phyloP scores from a whole-genome alignment of 768 basidiomycete genomes.

The Podaxis sp. region DNA sequence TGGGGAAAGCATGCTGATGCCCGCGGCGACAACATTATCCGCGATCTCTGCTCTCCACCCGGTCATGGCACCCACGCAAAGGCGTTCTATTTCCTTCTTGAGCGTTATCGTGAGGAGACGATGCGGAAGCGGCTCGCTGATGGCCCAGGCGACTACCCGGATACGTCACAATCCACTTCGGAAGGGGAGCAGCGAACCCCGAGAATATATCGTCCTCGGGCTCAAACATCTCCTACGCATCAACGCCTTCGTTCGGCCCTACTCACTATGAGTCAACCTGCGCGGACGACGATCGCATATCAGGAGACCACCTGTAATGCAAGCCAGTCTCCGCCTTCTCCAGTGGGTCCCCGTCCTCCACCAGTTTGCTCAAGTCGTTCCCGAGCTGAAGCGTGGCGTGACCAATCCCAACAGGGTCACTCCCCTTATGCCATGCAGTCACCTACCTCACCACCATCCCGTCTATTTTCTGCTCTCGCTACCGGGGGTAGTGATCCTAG shows the following conservation, averaged over 20 bases:
- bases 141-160: constrained; percentile 48
- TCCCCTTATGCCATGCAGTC: constrained; percentile 7
- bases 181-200: constrained; percentile 30
- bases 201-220: constrained; percentile 20
- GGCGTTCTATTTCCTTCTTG: constrained; percentile 85
- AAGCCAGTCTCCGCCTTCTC: constrained; percentile 15
- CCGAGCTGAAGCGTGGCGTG: constrained; percentile 25
- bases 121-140: constrained; percentile 26
- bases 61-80: constrained; percentile 78
- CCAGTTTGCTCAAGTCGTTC: constrained; percentile 19
- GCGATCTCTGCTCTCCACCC: constrained; percentile 67
- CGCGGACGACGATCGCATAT: not conserved
- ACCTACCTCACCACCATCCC: constrained; percentile 18
- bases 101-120: constrained; percentile 68
- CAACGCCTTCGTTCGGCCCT: constrained; percentile 18
- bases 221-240: constrained; percentile 19
- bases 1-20: constrained; percentile 76
- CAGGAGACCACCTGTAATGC: constrained; percentile 19
- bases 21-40: constrained; percentile 50
- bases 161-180: constrained; percentile 19
- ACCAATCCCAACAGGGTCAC: constrained; percentile 16
- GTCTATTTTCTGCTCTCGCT: constrained; percentile 25
- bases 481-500: constrained; percentile 28
- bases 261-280: not conserved
- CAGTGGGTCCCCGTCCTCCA: constrained; percentile 20